Conservation (phyloP, 2,329 filamentous ascomycete genomes). For the Penicillium sclerotigenum region DNA sequence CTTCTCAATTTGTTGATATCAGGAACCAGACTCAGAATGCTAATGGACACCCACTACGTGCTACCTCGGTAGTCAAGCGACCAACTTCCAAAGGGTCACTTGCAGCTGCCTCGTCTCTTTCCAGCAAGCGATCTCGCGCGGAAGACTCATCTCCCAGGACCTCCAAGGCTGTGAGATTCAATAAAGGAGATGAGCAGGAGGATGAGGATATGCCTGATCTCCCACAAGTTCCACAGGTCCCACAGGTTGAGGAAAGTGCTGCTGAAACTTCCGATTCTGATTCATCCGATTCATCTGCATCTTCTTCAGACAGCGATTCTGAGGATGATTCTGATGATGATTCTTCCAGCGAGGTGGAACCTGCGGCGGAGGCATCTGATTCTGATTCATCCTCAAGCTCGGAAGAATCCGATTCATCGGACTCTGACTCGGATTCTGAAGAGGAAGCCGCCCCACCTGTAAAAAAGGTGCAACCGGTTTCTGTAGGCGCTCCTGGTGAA, state of each 20-base stretch:
- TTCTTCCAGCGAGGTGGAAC: constrained; percentile 21
- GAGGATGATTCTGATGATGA: background rate
- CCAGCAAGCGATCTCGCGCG: constrained; percentile 19
- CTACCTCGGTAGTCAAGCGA: constrained; percentile 18
- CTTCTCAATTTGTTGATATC: constrained; percentile 21
- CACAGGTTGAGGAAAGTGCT: constrained; percentile 9
- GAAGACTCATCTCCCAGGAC: constrained; percentile 25
- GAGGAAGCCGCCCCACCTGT: constrained; percentile 20
- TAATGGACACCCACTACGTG: constrained; percentile 13
- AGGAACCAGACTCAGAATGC: constrained; percentile 10
- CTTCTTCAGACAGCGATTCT: constrained; percentile 16
- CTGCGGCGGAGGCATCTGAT: constrained; percentile 7
- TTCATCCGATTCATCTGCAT: constrained; percentile 6
- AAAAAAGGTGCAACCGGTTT: constrained; percentile 8
- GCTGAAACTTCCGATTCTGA: constrained; percentile 13
- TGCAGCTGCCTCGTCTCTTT: constrained; percentile 20
- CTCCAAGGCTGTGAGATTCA: constrained; percentile 37
- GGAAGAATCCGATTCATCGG: constrained; percentile 39
- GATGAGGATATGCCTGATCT: constrained; percentile 9
- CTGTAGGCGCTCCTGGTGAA: constrained; percentile 44
- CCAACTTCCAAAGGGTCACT: constrained; percentile 21
- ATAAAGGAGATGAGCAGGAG: constrained; percentile 19
- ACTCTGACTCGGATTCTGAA: constrained; percentile 27
- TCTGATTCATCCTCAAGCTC: constrained; percentile 18
- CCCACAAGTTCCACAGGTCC: constrained; percentile 10